phyloP scores from a whole-genome alignment of 441 rosid genomes.

The Arabidopsis lyrata region DNA sequence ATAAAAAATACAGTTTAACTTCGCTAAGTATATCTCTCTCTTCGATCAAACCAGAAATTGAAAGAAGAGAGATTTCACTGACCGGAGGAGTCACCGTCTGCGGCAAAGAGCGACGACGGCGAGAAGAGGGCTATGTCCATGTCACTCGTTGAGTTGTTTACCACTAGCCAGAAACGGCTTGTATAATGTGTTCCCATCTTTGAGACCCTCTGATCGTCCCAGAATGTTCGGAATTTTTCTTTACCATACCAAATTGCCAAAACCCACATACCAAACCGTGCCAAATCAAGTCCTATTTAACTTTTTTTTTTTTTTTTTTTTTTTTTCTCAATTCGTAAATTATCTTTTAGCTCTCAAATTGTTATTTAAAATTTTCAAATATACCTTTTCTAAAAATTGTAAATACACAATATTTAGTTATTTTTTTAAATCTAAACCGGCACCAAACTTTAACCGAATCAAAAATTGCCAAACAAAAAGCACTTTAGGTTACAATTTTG shows the following conservation, averaged over 20 bases:
- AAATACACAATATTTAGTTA: no score
- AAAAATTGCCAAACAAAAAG: background rate
- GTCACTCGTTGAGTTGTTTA: conserved; percentile 2
- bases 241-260: background rate
- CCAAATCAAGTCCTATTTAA: background rate
- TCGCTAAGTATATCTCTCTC: background rate
- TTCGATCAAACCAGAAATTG: background rate
- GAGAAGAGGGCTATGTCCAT: conserved; percentile 97
- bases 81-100: conserved; percentile 54
- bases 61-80: conserved; percentile 39
- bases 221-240: background rate
- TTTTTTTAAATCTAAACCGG: background rate
- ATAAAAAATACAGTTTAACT: conserved; percentile 2
- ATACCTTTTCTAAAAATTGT: no score
- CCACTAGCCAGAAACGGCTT: background rate
- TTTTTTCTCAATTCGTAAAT: background rate
- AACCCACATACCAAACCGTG: background rate
- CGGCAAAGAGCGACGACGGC: conserved; percentile 82
- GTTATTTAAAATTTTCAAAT: background rate
- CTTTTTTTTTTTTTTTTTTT: no score
- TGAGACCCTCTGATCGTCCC: background rate
- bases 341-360: background rate
- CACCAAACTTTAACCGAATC: background rate
- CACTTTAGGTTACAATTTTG: background rate
- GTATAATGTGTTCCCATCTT: background rate